Base-by-base conservation (phyloP, 768 basidiomycete genomes). In the Panaeolus papilionaceus region DNA sequence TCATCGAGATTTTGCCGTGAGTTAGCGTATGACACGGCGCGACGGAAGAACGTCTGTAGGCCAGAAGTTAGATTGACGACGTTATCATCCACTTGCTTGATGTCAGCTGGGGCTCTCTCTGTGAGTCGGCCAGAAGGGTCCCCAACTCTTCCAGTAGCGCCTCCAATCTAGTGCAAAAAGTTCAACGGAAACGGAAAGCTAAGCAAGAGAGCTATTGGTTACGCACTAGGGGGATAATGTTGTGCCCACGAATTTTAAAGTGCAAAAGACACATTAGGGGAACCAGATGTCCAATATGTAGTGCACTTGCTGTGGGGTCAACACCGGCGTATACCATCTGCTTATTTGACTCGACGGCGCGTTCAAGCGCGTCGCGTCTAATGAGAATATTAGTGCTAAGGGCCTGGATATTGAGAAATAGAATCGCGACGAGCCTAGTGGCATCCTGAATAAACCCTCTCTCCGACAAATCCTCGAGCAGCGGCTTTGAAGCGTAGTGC, bases 131-230 rank as follows among this genome's bases (percentile, higher is more conserved):
- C 97, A 4, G 96, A 97, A 8, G 98, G 98, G 75, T 99, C 98
- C 6, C 98, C 98, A 54, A 99, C 91, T n/a, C 92, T 89, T 9
- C 95, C 98, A 0, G 97, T 99, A 9, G 95, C 96, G 0, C 95
- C 96, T 38, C 98, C 97, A 76, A 98, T 92, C 97, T 99, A 74
- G 38, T 38, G 38, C 9, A 38, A 49, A 68, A 44, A 49, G 26
- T 37, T 8, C 11, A 28, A 33, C 14, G 4, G 33, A 58, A 1
- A 9, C 14, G 20, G 71, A 44, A 44, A 39, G 54, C 38, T 38
- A 37, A 23, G 12, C 38, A 63, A 49, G 62, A 64, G n/a, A 28
- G 49, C 38, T 40, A 49, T 6, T 4, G 58, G 65, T n/a, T 3
- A 78, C 93, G 79, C 74, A 98, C 97, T 33, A 99, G 84, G 4